A percentile compares a stretch with the other conserved stretches of the same genome.
Conservation (phyloP, 1,284 basidiomycete genomes). For the Tilletia caries region DNA sequence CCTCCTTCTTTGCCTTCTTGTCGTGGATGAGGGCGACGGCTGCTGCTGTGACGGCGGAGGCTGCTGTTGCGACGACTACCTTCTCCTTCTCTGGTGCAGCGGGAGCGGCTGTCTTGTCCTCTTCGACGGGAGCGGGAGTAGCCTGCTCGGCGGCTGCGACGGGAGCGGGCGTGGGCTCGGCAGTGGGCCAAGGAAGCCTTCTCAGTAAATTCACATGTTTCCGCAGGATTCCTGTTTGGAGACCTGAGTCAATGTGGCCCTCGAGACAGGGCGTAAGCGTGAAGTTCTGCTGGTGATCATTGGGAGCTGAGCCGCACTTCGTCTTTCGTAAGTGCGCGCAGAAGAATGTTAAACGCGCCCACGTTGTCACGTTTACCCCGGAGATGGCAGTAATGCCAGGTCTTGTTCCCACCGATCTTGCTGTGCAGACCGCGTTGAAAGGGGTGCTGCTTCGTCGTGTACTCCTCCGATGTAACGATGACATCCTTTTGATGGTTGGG, state of each 20-base stretch:
- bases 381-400: too few species aligned
- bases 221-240: constrained; percentile 2
- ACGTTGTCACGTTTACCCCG: too few species aligned
- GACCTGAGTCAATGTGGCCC: not conserved
- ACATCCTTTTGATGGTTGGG: too few species aligned
- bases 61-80: not conserved
- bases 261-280: not conserved
- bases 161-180: too few species aligned
- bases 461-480: too few species aligned
- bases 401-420: too few species aligned
- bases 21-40: not conserved
- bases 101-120: not conserved
- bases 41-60: not conserved
- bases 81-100: not conserved
- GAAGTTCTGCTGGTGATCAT: not conserved
- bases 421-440: too few species aligned
- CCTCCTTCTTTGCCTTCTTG: constrained; percentile 9
- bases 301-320: too few species aligned
- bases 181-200: too few species aligned
- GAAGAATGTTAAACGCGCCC: too few species aligned
- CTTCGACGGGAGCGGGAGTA: not conserved
- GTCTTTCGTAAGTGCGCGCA: too few species aligned
- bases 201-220: not conserved
- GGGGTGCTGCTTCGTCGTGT: too few species aligned
- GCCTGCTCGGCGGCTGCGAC: not conserved